Conservation (phyloP, 352 stramenopile species). For the Phytophthora rubi region DNA sequence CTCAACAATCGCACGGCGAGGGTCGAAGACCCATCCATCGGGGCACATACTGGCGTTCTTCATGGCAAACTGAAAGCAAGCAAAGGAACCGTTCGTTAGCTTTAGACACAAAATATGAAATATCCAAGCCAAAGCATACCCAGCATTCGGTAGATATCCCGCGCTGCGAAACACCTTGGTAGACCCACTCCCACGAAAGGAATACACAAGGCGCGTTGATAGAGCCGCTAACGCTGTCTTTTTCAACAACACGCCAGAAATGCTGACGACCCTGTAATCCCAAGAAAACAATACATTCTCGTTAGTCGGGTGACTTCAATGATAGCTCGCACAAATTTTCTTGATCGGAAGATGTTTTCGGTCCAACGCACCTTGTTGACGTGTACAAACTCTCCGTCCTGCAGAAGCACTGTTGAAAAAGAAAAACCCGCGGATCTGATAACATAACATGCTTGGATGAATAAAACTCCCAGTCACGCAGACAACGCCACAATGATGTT, state of each 20-base stretch:
- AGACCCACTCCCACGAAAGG: constrained; percentile 87
- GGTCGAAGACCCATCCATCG: constrained; percentile 74
- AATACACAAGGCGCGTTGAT: constrained; percentile 74
- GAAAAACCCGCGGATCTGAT: constrained; percentile 67
- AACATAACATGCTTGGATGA: not conserved
- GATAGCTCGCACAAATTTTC: no score
- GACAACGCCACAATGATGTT: constrained; percentile 3
- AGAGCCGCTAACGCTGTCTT: constrained; percentile 37
- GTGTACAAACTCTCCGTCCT: constrained; percentile 83
- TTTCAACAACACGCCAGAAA: constrained; percentile 83
- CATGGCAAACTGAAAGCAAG: constrained; percentile 70
- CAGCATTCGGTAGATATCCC: constrained; percentile 86
- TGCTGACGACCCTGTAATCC: constrained; percentile 67
- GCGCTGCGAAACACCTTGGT: constrained; percentile 81
- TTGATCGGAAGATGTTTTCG: no score
- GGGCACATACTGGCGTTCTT: constrained; percentile 76
- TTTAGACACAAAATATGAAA: not conserved
- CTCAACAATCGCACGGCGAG: constrained; percentile 76
- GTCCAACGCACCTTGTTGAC: constrained; percentile 70
- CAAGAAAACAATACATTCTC: not conserved
- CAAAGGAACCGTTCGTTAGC: constrained; percentile 5
- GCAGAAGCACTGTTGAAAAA: constrained; percentile 78
- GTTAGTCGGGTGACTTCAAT: no score
- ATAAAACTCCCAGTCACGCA: not conserved
- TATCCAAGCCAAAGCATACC: constrained; percentile 35